These are phyloP conservation scores for Bathelium albidoporum DNA, from an alignment of 495 filamentous ascomycete species.

Conservation along the genomic window DNA sequence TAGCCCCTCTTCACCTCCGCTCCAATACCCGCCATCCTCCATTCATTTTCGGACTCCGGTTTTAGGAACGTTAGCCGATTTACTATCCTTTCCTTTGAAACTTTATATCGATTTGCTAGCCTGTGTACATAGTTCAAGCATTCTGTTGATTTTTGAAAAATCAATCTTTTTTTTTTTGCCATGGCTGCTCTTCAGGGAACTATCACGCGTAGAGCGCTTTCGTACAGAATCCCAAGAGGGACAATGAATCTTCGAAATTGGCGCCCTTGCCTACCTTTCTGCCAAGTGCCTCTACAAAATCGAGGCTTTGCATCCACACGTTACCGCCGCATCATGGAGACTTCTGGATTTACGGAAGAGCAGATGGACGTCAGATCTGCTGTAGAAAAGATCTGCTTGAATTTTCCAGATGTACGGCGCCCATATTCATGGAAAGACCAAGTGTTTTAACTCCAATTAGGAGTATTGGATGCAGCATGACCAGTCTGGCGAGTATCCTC, in stretches of 20 bases:
- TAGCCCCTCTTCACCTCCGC: not conserved
- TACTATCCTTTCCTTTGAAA: not conserved
- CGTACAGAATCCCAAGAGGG: not conserved
- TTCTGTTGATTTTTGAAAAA: too few species aligned
- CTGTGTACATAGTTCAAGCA: not conserved
- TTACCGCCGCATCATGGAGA: constrained; percentile 52
- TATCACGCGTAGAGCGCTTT: not conserved
- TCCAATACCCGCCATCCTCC: not conserved
- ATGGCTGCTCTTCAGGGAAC: not conserved
- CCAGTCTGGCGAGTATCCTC: constrained; percentile 55
- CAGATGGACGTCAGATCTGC: constrained; percentile 64
- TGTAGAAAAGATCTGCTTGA: constrained; percentile 55
- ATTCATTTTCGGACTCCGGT: not conserved
- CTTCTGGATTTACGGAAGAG: constrained; percentile 58
- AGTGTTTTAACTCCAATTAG: constrained; percentile 21
- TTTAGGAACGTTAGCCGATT: not conserved
- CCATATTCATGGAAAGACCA: constrained; percentile 17
- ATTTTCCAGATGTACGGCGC: constrained; percentile 29
- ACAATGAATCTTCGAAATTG: not conserved
- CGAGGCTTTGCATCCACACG: constrained; percentile 26
- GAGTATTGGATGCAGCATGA: constrained; percentile 66
- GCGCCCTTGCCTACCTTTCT: not conserved
- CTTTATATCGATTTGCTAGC: not conserved
- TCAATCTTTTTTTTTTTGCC: not conserved
- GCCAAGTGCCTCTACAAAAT: not conserved